These are phyloP conservation scores for Nevesoporus exiguus DNA, from an alignment of 768 basidiomycete genomes.

Conservation along the genomic window DNA sequence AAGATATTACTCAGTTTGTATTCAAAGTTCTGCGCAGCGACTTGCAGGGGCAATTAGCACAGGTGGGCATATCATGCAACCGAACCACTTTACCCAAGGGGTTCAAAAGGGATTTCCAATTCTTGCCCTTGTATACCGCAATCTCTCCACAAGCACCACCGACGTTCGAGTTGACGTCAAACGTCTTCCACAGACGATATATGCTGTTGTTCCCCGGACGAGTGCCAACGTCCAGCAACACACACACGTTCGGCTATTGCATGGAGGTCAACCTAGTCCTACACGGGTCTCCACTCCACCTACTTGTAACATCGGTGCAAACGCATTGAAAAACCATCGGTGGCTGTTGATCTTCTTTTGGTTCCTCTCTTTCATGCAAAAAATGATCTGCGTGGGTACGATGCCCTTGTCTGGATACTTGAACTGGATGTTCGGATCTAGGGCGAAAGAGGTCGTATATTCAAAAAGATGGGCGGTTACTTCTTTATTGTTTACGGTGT, in stretches of 20 bases:
- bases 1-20: slow-evolving; percentile 91
- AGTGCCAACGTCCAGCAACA: slow-evolving; percentile 92
- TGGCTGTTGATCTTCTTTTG: slow-evolving; percentile 97
- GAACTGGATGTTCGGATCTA: slow-evolving; percentile 79
- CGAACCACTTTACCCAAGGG: slow-evolving; percentile 60
- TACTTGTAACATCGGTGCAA: slow-evolving; percentile 77
- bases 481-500: slow-evolving; percentile 65
- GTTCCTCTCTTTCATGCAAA: slow-evolving; percentile 90
- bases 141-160: slow-evolving; percentile 98
- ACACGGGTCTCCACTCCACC: slow-evolving; percentile 11
- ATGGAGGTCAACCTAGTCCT: neutral
- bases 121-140: slow-evolving; percentile 86
- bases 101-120: slow-evolving; percentile 78
- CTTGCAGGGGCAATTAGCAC: slow-evolving; percentile 33
- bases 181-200: slow-evolving; percentile 94
- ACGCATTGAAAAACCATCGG: slow-evolving; percentile 97
- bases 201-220: slow-evolving; percentile 84
- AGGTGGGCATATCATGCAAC: neutral
- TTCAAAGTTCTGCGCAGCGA: slow-evolving; percentile 95
- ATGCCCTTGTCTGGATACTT: slow-evolving; percentile 90
- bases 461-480: slow-evolving; percentile 81
- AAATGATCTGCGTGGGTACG: slow-evolving; percentile 91
- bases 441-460: slow-evolving; percentile 76
- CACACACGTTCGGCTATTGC: slow-evolving; percentile 80
- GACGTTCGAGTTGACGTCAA: slow-evolving; percentile 88